Evolutionary conservation across 106 monocot genomes (phyloP).

Genomic region (Iris macrosiphon): DNA sequence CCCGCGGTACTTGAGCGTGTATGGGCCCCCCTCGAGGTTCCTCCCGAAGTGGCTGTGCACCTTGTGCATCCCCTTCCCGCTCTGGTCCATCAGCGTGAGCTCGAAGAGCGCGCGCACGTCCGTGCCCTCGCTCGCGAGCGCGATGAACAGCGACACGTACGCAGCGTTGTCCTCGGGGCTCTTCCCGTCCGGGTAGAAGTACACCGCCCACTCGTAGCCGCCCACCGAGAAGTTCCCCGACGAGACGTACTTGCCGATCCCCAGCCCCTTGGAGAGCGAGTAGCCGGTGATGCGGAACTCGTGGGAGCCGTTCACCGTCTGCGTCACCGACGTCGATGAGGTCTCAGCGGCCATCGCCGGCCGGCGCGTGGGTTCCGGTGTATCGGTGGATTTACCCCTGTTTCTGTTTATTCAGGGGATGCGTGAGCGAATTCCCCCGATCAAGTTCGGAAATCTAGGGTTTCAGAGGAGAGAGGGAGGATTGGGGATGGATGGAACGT

Average conservation of each 20-base stretch:
- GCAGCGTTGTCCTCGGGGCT: not conserved
- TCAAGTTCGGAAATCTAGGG: too few relatives aligned
- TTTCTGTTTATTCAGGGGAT: too few relatives aligned
- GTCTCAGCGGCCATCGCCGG: conserved; percentile 1
- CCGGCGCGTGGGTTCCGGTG: too few relatives aligned
- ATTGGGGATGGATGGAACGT: too few relatives aligned
- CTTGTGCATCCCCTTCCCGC: conserved; percentile 16
- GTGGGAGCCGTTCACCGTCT: conserved; percentile 20
- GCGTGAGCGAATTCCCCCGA: too few relatives aligned
- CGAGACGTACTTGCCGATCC: not conserved
- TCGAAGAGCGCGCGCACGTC: conserved; percentile 11
- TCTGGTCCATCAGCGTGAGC: conserved; percentile 8
- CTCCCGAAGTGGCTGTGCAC: conserved; percentile 17
- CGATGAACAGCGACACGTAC: conserved; percentile 14
- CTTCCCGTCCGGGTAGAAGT: conserved; percentile 14
- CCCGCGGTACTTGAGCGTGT: conserved; percentile 18
- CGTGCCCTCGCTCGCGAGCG: not conserved
- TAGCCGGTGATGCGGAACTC: conserved; percentile 13
- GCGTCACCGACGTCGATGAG: conserved; percentile 7
- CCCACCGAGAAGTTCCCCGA: conserved; percentile 14
- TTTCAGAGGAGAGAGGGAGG: too few relatives aligned
- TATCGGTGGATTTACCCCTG: too few relatives aligned
- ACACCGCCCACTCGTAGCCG: conserved; percentile 19
- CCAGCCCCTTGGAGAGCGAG: conserved; percentile 1
- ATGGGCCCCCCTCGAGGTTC: conserved; percentile 14